Conservation (phyloP, 176 grass and related monocot genomes). For the Avena insularis region DNA sequence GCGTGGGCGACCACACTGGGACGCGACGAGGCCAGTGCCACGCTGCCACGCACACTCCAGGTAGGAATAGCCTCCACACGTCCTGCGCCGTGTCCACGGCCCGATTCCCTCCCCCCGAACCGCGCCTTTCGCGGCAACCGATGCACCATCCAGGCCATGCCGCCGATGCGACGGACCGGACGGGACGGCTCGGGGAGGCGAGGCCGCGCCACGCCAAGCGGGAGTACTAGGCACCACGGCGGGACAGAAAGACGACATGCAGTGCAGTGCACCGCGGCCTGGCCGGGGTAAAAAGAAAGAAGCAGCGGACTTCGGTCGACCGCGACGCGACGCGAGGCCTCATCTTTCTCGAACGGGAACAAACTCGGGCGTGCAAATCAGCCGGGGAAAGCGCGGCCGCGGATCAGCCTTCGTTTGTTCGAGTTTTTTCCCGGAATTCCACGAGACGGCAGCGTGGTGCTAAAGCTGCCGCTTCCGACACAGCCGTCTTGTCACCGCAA, state of each 20-base stretch:
- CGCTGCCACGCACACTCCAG: too few species aligned
- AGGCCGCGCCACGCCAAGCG: neutral
- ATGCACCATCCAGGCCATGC: neutral
- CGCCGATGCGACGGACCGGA: slow-evolving; percentile 22
- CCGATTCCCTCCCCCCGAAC: neutral
- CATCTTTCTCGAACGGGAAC: slow-evolving; percentile 21
- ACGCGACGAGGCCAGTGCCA: too few species aligned
- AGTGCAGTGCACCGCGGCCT: too few species aligned
- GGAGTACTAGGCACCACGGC: neutral
- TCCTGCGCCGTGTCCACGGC: neutral
- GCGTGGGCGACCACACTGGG: neutral
- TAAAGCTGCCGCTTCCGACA: slow-evolving; percentile 25
- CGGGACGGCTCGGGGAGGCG: neutral
- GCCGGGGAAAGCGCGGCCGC: neutral
- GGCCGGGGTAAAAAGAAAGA: neutral
- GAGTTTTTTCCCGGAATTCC: neutral
- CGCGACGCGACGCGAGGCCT: slow-evolving; percentile 24
- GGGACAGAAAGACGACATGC: neutral
- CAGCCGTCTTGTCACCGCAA: slow-evolving; percentile 28
- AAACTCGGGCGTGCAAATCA: slow-evolving; percentile 15
- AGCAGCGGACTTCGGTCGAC: slow-evolving; percentile 25
- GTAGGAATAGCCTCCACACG: neutral
- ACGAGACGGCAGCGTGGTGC: neutral
- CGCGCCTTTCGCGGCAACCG: slow-evolving; percentile 37
- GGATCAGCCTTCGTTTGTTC: neutral